Evolutionary conservation across 805 yeast genomes (phyloP).

Genomic region (Sporopachydermia quercuum): DNA sequence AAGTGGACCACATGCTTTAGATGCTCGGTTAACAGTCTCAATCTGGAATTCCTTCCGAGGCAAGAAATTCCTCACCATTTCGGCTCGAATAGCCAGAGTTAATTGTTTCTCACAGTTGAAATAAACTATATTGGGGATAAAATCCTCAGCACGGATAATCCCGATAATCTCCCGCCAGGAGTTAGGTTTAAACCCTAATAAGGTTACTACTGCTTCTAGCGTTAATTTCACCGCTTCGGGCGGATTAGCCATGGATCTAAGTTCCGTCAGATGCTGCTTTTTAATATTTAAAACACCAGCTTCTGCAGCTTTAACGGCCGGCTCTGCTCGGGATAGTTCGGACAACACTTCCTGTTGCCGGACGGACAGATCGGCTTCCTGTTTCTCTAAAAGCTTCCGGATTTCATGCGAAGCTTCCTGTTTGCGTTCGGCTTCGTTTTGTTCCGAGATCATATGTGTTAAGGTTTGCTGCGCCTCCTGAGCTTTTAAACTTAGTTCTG

Average conservation of each 20-base stretch:
- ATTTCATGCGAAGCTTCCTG: conserved; percentile 74
- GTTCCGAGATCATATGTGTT: conserved; percentile 64
- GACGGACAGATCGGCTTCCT: conserved; percentile 42
- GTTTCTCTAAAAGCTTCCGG: conserved; percentile 50
- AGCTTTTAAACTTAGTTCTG: conserved; percentile 38
- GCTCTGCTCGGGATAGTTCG: conserved; percentile 68
- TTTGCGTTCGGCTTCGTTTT: conserved; percentile 84
- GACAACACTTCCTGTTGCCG: conserved; percentile 39
- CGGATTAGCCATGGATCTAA: conserved; percentile 80
- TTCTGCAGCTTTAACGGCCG: conserved; percentile 73
- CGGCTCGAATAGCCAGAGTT: conserved; percentile 32
- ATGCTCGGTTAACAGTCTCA: conserved; percentile 72
- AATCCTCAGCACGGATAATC: conserved; percentile 74
- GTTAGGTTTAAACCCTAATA: conserved; percentile 55
- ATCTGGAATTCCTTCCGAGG: conserved; percentile 49
- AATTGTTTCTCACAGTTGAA: conserved; percentile 52
- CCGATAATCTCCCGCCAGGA: conserved; percentile 75
- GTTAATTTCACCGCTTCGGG: conserved; percentile 78
- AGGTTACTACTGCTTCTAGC: conserved; percentile 72
- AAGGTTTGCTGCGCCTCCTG: conserved; percentile 57
- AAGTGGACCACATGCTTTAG: conserved; percentile 91
- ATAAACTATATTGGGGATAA: conserved; percentile 66
- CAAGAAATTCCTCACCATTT: conserved; percentile 47
- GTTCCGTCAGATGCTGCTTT: conserved; percentile 81
- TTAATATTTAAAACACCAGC: conserved; percentile 84